These are phyloP conservation scores for Gracilaria gracilis DNA, from an alignment of 23 red algal genomes.

Conservation along the genomic window DNA sequence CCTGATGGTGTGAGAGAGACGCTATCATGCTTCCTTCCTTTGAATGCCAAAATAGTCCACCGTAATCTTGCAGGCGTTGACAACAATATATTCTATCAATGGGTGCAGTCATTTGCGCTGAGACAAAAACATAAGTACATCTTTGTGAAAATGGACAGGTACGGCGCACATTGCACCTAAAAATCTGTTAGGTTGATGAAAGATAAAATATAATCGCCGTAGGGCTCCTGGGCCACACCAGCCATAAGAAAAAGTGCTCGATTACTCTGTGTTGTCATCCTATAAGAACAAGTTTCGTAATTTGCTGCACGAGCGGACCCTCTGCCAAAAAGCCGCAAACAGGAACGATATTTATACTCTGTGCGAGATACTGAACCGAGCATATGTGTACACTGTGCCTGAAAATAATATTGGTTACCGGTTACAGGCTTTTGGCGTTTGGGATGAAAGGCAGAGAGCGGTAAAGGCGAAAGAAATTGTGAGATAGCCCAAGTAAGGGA, in stretches of 20 bases:
- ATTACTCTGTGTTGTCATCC: slow-evolving; percentile 8
- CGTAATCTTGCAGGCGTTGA: slow-evolving; percentile 2
- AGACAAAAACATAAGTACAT: not conserved
- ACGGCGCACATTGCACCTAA: slow-evolving; percentile 6
- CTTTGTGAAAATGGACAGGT: not conserved
- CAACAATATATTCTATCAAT: slow-evolving; percentile 9
- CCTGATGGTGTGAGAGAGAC: not conserved
- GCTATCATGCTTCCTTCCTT: not conserved
- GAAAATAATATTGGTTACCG: too few relatives aligned
- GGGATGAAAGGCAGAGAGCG: too few relatives aligned
- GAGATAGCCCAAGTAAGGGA: too few relatives aligned
- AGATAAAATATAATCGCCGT: not conserved
- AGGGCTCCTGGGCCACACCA: slow-evolving; percentile 1
- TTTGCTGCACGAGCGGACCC: not conserved
- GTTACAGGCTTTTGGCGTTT: too few relatives aligned
- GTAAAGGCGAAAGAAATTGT: too few relatives aligned
- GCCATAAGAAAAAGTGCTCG: not conserved
- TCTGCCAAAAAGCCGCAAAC: not conserved
- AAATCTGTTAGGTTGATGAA: not conserved
- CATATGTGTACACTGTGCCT: too few relatives aligned
- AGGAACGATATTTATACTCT: too few relatives aligned
- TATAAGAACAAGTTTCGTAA: slow-evolving; percentile 23
- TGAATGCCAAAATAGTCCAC: not conserved
- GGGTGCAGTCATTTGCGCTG: slow-evolving; percentile 5
- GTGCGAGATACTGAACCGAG: too few relatives aligned